Evolutionary conservation across 352 stramenopile species (phyloP).

Genomic region (Phytophthora pluvialis): DNA sequence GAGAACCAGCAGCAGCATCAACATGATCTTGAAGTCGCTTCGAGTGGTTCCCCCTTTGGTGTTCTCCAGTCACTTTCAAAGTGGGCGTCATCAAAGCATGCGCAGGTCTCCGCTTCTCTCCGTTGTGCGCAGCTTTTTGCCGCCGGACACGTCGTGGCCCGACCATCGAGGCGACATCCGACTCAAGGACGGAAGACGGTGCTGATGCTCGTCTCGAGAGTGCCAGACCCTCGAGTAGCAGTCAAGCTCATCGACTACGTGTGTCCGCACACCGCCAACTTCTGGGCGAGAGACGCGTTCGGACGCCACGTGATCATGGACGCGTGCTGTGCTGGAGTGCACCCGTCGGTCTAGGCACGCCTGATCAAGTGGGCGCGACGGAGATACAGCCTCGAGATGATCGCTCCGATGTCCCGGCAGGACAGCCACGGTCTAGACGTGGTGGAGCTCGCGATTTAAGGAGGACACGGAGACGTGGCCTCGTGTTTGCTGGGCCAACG

Average conservation of each 20-base stretch:
- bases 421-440: slow-evolving; percentile 14
- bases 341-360: slow-evolving; percentile 10
- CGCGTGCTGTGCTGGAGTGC: slow-evolving; percentile 14
- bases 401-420: slow-evolving; percentile 16
- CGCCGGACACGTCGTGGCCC: slow-evolving; percentile 11
- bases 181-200: slow-evolving; percentile 17
- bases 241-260: slow-evolving; percentile 33
- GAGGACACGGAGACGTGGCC: slow-evolving; percentile 19
- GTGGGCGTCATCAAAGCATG: too few relatives aligned
- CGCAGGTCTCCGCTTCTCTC: too few relatives aligned
- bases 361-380: slow-evolving; percentile 27
- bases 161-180: background rate
- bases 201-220: slow-evolving; percentile 18
- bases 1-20: too few relatives aligned
- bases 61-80: too few relatives aligned
- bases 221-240: slow-evolving; percentile 7
- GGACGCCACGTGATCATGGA: slow-evolving; percentile 31
- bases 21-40: too few relatives aligned
- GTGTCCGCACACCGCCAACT: slow-evolving; percentile 9
- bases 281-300: slow-evolving; percentile 19
- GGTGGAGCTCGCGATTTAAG: slow-evolving; percentile 15
- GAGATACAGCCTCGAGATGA: slow-evolving; percentile 11
- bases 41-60: too few relatives aligned
- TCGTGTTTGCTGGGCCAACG: slow-evolving; percentile 12
- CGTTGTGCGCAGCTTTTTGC: slow-evolving; percentile 13